A percentile compares a stretch with the other conserved stretches of the same genome.
These are phyloP conservation scores for Paraurostyla sp. DNA, from an alignment of 73 alveolate species.

Conservation along the genomic window DNA sequence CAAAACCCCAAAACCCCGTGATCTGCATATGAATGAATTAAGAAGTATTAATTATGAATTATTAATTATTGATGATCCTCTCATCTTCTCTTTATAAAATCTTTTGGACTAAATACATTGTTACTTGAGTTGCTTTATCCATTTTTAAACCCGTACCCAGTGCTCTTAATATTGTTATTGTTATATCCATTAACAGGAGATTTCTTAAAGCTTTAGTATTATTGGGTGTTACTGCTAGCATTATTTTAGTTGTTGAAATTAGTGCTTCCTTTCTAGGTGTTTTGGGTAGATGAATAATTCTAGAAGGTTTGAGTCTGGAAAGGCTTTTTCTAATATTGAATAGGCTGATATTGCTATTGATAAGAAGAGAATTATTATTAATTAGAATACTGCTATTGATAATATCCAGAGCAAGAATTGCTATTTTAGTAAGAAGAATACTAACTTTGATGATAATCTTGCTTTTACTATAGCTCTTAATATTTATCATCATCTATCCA, in stretches of 20 bases:
- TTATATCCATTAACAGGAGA: background rate
- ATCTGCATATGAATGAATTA: no score
- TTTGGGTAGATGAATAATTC: background rate
- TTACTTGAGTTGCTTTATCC: background rate
- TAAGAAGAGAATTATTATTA: background rate
- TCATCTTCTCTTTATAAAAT: conserved; percentile 32
- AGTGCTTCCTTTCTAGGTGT: background rate
- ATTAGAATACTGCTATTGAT: background rate
- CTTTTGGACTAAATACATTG: conserved; percentile 7
- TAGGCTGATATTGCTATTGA: background rate
- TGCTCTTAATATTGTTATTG: background rate
- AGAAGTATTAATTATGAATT: no score
- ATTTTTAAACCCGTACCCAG: background rate
- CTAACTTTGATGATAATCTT: background rate
- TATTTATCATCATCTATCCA: background rate
- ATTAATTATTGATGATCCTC: background rate
- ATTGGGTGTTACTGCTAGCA: background rate
- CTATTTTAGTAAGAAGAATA: background rate
- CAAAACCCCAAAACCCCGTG: no score
- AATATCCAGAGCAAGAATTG: background rate
- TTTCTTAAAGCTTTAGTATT: no score
- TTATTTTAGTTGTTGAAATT: background rate
- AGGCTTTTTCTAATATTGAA: background rate
- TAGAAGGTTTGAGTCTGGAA: background rate
- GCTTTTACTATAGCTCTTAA: background rate